phyloP scores from a whole-genome alignment of 179 eudicot genomes.

The Camellia oleifera region DNA sequence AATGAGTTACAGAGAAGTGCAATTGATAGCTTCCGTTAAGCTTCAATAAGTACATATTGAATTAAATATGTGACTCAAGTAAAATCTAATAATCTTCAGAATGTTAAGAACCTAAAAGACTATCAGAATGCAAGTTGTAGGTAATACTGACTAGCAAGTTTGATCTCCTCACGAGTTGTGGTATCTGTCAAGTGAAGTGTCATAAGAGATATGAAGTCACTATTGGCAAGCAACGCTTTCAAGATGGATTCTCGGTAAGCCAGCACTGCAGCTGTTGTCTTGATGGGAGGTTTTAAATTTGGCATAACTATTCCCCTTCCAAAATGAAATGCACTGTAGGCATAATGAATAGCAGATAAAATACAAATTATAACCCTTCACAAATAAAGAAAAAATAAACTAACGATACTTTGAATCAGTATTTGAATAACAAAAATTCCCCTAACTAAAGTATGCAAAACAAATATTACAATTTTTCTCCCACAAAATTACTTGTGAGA shows the following conservation, averaged over 20 bases:
- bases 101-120: not conserved
- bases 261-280: slow-evolving; percentile 78
- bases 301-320: slow-evolving; percentile 89
- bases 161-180: slow-evolving; percentile 43
- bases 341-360: slow-evolving; percentile 8
- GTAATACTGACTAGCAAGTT: slow-evolving; percentile 20
- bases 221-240: slow-evolving; percentile 63
- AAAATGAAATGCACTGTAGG: slow-evolving; percentile 56
- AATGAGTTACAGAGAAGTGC: too few species aligned
- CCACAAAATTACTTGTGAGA: slow-evolving; percentile 56
- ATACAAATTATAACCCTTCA: not conserved
- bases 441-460: not conserved
- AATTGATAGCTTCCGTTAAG: too few species aligned
- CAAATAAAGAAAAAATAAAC: slow-evolving; percentile 2
- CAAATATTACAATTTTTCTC: not conserved
- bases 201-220: slow-evolving; percentile 80
- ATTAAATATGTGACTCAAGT: too few species aligned
- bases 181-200: slow-evolving; percentile 94
- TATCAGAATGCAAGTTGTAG: not conserved
- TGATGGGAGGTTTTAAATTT: slow-evolving; percentile 87
- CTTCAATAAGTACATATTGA: too few species aligned
- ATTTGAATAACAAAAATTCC: not conserved
- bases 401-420: not conserved
- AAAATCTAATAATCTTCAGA: not conserved
- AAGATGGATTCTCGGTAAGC: slow-evolving; percentile 73